Evolutionary conservation across 257 asterid species (phyloP).

Genomic region (Solanum medicagineum): DNA sequence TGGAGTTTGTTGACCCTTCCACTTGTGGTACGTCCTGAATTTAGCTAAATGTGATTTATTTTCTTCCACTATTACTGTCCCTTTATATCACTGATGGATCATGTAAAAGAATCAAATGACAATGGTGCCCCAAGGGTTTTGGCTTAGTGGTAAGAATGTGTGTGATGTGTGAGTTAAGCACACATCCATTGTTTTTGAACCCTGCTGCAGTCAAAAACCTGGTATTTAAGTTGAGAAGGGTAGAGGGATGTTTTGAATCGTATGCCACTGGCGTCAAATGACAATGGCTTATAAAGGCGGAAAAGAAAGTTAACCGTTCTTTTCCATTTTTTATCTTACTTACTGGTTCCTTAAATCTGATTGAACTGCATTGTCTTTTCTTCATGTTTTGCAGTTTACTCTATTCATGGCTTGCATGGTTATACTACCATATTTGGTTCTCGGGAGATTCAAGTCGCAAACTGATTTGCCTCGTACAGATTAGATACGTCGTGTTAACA

Average conservation of each 20-base stretch:
- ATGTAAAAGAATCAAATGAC: not conserved
- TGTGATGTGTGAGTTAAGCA: not conserved
- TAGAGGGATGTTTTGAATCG: not conserved
- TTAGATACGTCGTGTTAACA: constrained; percentile 8
- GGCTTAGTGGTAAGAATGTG: not conserved
- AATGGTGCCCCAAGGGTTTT: not conserved
- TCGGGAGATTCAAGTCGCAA: constrained; percentile 31
- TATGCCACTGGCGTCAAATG: not conserved
- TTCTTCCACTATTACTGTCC: not conserved
- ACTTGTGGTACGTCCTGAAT: constrained; percentile 32
- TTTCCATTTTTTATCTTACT: not conserved
- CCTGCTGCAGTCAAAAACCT: not conserved
- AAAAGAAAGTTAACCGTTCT: not conserved
- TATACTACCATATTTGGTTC: constrained; percentile 33
- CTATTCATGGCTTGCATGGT: constrained; percentile 60
- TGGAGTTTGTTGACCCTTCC: constrained; percentile 53
- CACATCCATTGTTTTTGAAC: not conserved
- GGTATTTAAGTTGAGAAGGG: not conserved
- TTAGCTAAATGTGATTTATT: not conserved
- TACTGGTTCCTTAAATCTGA: not conserved
- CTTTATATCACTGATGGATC: not conserved
- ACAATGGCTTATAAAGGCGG: not conserved
- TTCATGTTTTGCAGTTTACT: constrained; percentile 36
- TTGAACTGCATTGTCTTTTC: not conserved
- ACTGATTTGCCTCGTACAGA: constrained; percentile 42